These are phyloP conservation scores for Chrysoporthe austroafricana DNA, from an alignment of 2,329 filamentous ascomycete species.

Conservation along the genomic window DNA sequence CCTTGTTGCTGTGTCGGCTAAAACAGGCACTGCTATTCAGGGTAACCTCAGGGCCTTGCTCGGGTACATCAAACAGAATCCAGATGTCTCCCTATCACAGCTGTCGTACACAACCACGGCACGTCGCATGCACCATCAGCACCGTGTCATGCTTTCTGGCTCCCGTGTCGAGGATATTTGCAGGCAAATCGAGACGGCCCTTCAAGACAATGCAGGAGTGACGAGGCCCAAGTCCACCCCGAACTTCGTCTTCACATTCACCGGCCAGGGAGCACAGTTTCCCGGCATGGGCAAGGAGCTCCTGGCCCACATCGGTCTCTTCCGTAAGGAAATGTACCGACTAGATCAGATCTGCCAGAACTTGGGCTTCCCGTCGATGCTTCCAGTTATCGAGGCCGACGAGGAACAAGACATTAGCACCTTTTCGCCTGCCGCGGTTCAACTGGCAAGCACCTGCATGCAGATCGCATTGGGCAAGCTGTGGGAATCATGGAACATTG, in stretches of 20 bases:
- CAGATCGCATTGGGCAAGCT: conserved; percentile 61
- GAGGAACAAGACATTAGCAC: conserved; percentile 37
- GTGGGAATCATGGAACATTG: conserved; percentile 59
- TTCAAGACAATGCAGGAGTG: conserved; percentile 46
- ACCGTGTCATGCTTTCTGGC: conserved; percentile 54
- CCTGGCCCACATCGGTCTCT: neutral
- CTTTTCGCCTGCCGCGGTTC: conserved; percentile 52
- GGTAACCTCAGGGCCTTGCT: conserved; percentile 61
- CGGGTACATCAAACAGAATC: conserved; percentile 54
- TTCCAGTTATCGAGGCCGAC: conserved; percentile 52
- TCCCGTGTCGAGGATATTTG: conserved; percentile 46
- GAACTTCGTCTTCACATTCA: conserved; percentile 58
- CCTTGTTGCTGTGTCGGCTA: conserved; percentile 59
- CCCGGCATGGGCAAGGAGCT: conserved; percentile 51
- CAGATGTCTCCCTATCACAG: conserved; percentile 54
- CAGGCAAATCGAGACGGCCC: conserved; percentile 44
- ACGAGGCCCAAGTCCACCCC: conserved; percentile 46
- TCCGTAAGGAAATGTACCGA: conserved; percentile 45
- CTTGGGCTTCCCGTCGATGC: conserved; percentile 59
- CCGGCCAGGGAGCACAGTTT: conserved; percentile 59
- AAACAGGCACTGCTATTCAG: conserved; percentile 59
- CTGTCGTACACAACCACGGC: conserved; percentile 72
- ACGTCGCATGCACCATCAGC: conserved; percentile 62
- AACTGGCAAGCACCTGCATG: conserved; percentile 57
- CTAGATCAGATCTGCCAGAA: conserved; percentile 56